phyloP scores from a whole-genome alignment of 371 early-diverging fungal genomes.

The Actinomortierella wolfii region DNA sequence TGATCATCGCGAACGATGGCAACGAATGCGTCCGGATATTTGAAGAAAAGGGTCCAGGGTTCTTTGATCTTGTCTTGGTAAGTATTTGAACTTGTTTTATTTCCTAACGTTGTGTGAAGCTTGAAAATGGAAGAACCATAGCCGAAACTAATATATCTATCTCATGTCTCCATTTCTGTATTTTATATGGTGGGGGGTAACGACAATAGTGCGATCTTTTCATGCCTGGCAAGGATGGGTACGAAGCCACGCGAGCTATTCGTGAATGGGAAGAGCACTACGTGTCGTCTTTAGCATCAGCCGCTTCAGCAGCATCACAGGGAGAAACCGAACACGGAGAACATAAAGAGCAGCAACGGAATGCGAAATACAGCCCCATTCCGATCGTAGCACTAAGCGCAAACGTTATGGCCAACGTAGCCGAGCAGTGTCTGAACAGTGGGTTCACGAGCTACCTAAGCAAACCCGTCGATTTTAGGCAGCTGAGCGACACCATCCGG shows the following conservation, averaged over 20 bases:
- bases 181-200: too few species aligned
- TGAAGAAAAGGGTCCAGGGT: constrained; percentile 47
- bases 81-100: neutral
- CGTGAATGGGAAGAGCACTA: constrained; percentile 55
- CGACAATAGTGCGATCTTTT: constrained; percentile 64
- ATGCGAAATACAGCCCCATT: constrained; percentile 44
- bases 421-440: constrained; percentile 54
- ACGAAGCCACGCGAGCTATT: constrained; percentile 62
- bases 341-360: constrained; percentile 17
- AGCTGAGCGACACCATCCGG: constrained; percentile 63
- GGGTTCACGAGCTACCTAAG: constrained; percentile 68
- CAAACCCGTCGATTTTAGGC: constrained; percentile 69
- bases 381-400: constrained; percentile 69
- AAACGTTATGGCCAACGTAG: constrained; percentile 71
- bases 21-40: constrained; percentile 58
- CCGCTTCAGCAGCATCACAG: too few species aligned
- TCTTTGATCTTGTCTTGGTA: constrained; percentile 57
- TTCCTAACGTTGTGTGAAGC: too few species aligned
- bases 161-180: too few species aligned
- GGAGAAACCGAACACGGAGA: too few species aligned
- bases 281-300: too few species aligned
- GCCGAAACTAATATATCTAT: too few species aligned
- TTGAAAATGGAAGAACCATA: too few species aligned
- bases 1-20: constrained; percentile 61
- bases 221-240: constrained; percentile 74